Base-by-base conservation (phyloP, 2,329 filamentous ascomycete genomes). In the Scorias spongiosa region DNA sequence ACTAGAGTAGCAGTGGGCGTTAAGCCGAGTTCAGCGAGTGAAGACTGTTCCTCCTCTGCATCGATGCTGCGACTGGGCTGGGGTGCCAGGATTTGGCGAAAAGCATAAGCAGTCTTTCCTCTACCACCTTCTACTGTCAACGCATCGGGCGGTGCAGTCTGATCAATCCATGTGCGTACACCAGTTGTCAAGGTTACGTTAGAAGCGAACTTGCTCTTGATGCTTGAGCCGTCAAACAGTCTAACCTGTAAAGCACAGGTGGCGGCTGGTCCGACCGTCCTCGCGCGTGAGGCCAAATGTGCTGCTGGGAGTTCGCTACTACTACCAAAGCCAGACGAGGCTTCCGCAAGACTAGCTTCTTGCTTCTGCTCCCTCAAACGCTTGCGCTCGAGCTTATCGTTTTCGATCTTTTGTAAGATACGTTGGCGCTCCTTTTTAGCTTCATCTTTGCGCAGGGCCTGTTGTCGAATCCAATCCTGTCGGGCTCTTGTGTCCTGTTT, bases 81-180 rank as follows among this genome's bases (percentile, higher is more conserved):
- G 0, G 88, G 88, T 0, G 83, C 80, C 2, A 93, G 70, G 30
- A 95, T 79, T 40, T 93, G 77, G 57, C 87, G 86, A 65, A 96
- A 88, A 10, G 74, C 81, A 61, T 87, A 96, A 0, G 86, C 84
- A 43, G 54, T 46, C 38, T 49, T 49, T 14, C 43, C 46, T 32
- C 18, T 60, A 28, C 71, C 67, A 15, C 71, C 73, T 38, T 75
- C 73, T 5, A 15, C 11, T 5, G 32, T 15, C 15, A 36, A 15
- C 3, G 38, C 38, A 11, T 20, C 38, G 11, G 38, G 5, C 15
- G 48, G 46, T 6, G 53, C 10, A 61, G 66, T 48, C 45, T 72
- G 66, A 44, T 89, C 83, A 7, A 96, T 73, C 84, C 86, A 95
- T 6, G 69, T 64, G 7, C 89, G 75, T 1, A 96, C 79, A 38